Evolutionary conservation across 768 basidiomycete species (phyloP).

Genomic region (Glaciozyma martinii): DNA sequence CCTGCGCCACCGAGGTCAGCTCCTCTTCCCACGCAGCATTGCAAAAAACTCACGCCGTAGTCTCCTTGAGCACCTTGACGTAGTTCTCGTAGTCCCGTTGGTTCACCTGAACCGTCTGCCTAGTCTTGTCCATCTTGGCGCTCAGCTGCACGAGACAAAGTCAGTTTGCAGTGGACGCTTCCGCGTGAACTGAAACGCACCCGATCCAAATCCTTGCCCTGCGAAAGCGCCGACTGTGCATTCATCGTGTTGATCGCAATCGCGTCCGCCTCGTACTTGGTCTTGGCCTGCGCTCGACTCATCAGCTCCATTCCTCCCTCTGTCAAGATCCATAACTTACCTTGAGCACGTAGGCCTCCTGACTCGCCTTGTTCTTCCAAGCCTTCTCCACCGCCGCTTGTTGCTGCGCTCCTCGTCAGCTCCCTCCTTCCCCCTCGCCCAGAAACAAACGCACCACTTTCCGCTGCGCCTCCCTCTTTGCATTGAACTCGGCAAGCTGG

Average conservation of each 20-base stretch:
- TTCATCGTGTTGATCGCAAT: constrained; percentile 87
- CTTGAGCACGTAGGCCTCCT: constrained; percentile 75
- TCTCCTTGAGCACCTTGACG: constrained; percentile 66
- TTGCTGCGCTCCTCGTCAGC: constrained; percentile 30
- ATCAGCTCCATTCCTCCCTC: neutral
- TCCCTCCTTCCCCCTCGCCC: neutral
- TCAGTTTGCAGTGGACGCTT: neutral
- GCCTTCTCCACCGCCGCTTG: constrained; percentile 77
- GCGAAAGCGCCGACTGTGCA: constrained; percentile 78
- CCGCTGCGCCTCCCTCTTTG: constrained; percentile 61
- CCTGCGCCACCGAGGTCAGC: constrained; percentile 30
- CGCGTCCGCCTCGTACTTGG: constrained; percentile 89
- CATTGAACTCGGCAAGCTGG: constrained; percentile 52
- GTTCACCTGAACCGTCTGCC: constrained; percentile 79
- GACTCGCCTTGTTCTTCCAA: constrained; percentile 78
- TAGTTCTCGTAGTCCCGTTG: constrained; percentile 90
- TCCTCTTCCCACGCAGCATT: neutral
- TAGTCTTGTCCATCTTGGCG: constrained; percentile 73
- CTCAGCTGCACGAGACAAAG: constrained; percentile 37
- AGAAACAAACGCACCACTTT: constrained; percentile 45
- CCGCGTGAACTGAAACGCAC: constrained; percentile 39
- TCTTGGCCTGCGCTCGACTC: constrained; percentile 50
- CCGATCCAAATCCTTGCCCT: constrained; percentile 89
- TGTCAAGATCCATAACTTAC: constrained; percentile 26
- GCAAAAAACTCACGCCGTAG: constrained; percentile 40